A percentile compares a stretch with the other conserved stretches of the same genome.
Conservation (phyloP, 169 alveolate genomes). For the Plasmodium gallinaceum region DNA sequence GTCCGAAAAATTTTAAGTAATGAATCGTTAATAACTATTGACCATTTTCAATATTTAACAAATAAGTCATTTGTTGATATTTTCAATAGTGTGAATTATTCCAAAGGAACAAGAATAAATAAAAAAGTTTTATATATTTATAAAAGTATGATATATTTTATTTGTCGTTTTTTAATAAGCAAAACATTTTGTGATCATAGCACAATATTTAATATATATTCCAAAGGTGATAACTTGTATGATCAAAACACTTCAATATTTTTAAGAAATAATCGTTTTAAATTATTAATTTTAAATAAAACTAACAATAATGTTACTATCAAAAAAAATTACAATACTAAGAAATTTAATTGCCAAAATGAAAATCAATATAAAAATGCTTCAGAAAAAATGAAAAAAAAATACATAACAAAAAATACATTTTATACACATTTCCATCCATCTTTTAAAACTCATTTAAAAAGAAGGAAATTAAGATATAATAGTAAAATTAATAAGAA, state of each 20-base stretch:
- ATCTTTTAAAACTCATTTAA: neutral
- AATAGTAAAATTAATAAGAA: constrained; percentile 12
- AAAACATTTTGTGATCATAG: constrained; percentile 75
- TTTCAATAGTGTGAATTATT: neutral
- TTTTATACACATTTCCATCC: constrained; percentile 2
- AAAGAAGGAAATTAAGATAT: constrained; percentile 25
- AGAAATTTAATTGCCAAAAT: neutral
- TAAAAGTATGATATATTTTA: constrained; percentile 66
- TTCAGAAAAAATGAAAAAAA: neutral
- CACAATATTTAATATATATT: constrained; percentile 65
- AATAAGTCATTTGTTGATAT: neutral
- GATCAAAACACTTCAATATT: constrained; percentile 7
- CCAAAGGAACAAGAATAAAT: neutral
- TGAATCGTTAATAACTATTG: constrained; percentile 14
- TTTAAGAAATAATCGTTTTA: constrained; percentile 44
- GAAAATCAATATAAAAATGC: neutral
- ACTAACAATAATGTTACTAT: neutral
- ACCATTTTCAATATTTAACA: constrained; percentile 53
- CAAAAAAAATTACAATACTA: neutral
- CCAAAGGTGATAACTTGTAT: constrained; percentile 7
- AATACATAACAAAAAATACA: constrained; percentile 13
- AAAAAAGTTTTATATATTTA: constrained; percentile 34
- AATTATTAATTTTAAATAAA: constrained; percentile 14
- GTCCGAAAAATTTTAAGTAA: constrained; percentile 17
- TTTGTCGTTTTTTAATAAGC: constrained; percentile 73